Conservation (phyloP, 2,329 filamentous ascomycete genomes). For the Colletotrichum sp. region DNA sequence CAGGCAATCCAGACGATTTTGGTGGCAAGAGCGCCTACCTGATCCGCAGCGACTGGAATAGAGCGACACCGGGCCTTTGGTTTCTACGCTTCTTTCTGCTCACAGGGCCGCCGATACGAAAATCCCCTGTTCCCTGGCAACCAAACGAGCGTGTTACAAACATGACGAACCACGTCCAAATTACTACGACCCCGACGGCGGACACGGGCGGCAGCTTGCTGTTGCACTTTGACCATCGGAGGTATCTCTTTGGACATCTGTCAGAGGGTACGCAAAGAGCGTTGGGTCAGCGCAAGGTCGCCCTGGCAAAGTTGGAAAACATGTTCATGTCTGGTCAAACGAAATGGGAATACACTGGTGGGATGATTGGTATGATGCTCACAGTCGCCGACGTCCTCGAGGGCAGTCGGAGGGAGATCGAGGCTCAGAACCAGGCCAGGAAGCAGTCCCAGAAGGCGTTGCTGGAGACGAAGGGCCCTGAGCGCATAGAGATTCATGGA, state of each 20-base stretch:
- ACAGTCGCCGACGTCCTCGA: conserved; percentile 76
- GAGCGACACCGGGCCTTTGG: background rate
- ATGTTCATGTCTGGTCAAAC: conserved; percentile 83
- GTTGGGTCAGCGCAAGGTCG: conserved; percentile 70
- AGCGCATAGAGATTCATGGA: conserved; percentile 65
- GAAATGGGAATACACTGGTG: conserved; percentile 79
- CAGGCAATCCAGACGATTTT: background rate
- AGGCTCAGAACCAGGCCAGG: conserved; percentile 44
- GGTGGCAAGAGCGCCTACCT: background rate
- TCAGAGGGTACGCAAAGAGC: conserved; percentile 86
- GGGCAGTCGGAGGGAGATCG: conserved; percentile 45
- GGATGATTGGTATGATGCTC: conserved; percentile 83
- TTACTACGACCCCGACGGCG: conserved; percentile 82
- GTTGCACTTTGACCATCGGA: conserved; percentile 80
- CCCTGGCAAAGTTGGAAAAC: conserved; percentile 71
- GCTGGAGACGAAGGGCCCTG: conserved; percentile 22
- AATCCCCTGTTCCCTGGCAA: background rate
- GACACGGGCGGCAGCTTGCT: conserved; percentile 85
- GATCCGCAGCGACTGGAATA: background rate
- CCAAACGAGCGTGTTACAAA: conserved; percentile 5
- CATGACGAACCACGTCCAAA: conserved; percentile 78
- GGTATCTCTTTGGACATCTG: conserved; percentile 85
- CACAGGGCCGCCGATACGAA: background rate
- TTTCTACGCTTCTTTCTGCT: background rate
- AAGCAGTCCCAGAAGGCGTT: conserved; percentile 41